A percentile compares a stretch with the other conserved stretches of the same genome.
Evolutionary conservation across 2,329 filamentous ascomycete species (phyloP).

Genomic region (Colletotrichum sidae): DNA sequence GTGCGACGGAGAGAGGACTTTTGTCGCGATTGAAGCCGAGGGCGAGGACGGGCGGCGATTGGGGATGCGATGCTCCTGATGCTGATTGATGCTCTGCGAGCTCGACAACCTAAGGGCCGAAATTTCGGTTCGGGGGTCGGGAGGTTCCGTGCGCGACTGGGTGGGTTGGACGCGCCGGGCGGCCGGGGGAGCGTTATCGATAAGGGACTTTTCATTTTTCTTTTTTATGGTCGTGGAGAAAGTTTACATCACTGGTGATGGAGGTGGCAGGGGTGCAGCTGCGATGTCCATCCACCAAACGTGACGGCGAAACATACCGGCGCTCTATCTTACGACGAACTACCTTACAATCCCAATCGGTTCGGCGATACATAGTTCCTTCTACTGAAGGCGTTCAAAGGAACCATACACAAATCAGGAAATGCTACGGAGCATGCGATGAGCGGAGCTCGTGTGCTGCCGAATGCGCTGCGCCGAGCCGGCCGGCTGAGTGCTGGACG

Average conservation of each 20-base stretch:
- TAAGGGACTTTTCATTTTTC: conserved; percentile 17
- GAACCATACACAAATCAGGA: neutral
- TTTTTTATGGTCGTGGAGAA: neutral
- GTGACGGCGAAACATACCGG: neutral
- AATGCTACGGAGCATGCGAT: conserved; percentile 42
- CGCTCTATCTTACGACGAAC: neutral
- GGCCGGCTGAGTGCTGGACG: conserved; percentile 12
- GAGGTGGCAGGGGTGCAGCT: neutral
- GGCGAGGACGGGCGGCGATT: neutral
- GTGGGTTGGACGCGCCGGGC: neutral
- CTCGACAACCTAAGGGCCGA: conserved; percentile 4
- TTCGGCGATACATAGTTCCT: neutral
- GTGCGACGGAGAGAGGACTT: neutral
- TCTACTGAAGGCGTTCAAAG: neutral
- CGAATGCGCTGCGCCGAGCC: conserved; percentile 24
- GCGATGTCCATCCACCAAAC: neutral
- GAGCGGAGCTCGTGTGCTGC: conserved; percentile 44
- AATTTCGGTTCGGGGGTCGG: conserved; percentile 34
- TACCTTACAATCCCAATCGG: neutral
- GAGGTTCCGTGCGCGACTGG: conserved; percentile 31
- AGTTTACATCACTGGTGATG: conserved; percentile 33
- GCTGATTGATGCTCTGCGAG: conserved; percentile 1
- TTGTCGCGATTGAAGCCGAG: conserved; percentile 23
- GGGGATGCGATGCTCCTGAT: conserved; percentile 3
- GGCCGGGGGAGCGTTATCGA: conserved; percentile 31